Base-by-base conservation (phyloP, 2,329 filamentous ascomycete genomes). In the Lomentospora prolificans region DNA sequence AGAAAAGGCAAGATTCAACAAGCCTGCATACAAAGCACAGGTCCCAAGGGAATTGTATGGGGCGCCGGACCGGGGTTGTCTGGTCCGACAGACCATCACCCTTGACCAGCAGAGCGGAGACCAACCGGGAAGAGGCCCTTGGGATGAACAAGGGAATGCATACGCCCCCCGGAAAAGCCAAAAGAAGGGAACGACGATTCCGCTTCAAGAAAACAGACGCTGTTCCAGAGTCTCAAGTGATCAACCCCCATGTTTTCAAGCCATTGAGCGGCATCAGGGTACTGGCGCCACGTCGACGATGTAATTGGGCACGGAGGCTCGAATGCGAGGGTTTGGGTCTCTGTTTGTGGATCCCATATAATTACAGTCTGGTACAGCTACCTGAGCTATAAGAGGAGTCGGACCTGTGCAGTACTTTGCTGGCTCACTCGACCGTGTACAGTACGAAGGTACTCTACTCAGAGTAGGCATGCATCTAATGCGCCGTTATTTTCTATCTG, bases 231-330 rank as follows among this genome's bases (percentile, higher is more conserved):
- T 12, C 36, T 54, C 52, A 54, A 54, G 31, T 54, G 52, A 54
- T 46, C 52, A 44, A 33, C 25, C 41, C 24, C 41, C 52, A 27
- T 44, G 52, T 28, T 44, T 27, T 17, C 48, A 31, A 31, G 28
- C 48, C 25, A 55, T 55, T 55, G 53, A 41, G 41, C 53, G 17
- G 19, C 28, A 36, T 30, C 41, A 24, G 53, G 53, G 28, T 28
- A 50, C 53, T 28, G 41, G 41, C 39, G 53, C 53, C 53, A 55
- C 53, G 53, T 55, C 28, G 41, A 44, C 44, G 36, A 30, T 36
- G 30, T 55, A 31, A 48, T 50, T 50, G 41, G 53, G 41, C 53
- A 36, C 53, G 41, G 27, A 55, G 36, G 19, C 9, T 41, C 33
- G 22, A 48, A 22, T n/a, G 17, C 17, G 22, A 22, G 22, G 44